phyloP scores from a whole-genome alignment of 2,329 filamentous ascomycete genomes.

The Pseudonectria buxi region DNA sequence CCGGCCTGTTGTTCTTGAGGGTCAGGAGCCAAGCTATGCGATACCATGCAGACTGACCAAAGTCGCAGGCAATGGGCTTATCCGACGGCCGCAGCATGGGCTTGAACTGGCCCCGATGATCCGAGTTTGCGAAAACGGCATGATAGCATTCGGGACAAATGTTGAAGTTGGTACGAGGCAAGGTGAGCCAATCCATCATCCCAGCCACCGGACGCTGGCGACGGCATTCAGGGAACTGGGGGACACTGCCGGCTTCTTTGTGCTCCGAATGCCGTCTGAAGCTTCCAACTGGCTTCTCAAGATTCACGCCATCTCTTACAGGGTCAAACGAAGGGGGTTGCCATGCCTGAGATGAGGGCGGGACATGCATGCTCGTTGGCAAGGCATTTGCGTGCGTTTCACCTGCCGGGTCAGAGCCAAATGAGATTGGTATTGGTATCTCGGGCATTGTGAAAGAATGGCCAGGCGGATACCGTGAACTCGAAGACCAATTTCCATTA shows the following conservation, averaged over 20 bases:
- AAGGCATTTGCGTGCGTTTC: slow-evolving; percentile 19
- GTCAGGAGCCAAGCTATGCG: slow-evolving; percentile 79
- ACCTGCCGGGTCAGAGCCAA: slow-evolving; percentile 17
- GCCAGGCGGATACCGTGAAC: slow-evolving; percentile 14
- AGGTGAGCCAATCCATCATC: slow-evolving; percentile 72
- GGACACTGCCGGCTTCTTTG: slow-evolving; percentile 21
- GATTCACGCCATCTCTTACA: slow-evolving; percentile 23
- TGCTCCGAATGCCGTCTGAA: slow-evolving; percentile 49
- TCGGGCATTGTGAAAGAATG: slow-evolving; percentile 18
- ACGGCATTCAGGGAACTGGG: slow-evolving; percentile 61
- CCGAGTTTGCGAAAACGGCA: slow-evolving; percentile 59
- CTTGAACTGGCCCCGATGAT: slow-evolving; percentile 60
- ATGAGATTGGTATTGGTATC: slow-evolving; percentile 17
- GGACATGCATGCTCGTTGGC: slow-evolving; percentile 11
- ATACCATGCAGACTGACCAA: slow-evolving; percentile 72
- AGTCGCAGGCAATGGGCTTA: slow-evolving; percentile 63
- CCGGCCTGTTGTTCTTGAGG: slow-evolving; percentile 58
- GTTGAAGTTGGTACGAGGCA: slow-evolving; percentile 65
- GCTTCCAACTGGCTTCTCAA: slow-evolving; percentile 37
- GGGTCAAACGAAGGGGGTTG: slow-evolving; percentile 41
- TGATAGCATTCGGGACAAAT: slow-evolving; percentile 79
- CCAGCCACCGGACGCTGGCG: slow-evolving; percentile 55
- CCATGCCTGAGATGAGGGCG: slow-evolving; percentile 31
- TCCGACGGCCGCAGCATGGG: slow-evolving; percentile 50
- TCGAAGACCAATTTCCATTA: slow-evolving; percentile 11